Percentiles rank a stretch among this genome's conserved stretches.
Evolutionary conservation across 768 basidiomycete genomes (phyloP).

Genomic region (Rhodotorula graminis): DNA sequence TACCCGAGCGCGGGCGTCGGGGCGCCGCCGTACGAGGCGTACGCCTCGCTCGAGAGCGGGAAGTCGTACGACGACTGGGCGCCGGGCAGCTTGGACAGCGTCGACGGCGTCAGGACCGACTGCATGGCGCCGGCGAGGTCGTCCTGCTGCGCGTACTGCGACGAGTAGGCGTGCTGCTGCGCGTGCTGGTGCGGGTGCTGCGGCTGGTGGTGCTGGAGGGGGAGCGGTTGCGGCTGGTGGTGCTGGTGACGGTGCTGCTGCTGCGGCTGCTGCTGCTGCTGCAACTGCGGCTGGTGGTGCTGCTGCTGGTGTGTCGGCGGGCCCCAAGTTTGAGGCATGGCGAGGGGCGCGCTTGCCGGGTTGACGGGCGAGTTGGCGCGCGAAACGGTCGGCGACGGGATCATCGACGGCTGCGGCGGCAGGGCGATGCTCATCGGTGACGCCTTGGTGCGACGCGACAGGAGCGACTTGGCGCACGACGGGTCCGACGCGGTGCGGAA

Average conservation of each 20-base stretch:
- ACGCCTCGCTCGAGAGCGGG: neutral
- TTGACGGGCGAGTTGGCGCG: neutral
- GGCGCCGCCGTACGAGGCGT: constrained; percentile 11
- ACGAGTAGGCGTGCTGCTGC: neutral
- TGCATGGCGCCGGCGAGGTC: constrained; percentile 18
- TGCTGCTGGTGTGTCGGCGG: neutral
- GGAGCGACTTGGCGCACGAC: neutral
- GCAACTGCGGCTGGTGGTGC: neutral
- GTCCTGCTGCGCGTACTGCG: neutral
- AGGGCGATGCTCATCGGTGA: constrained; percentile 13
- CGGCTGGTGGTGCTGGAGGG: too few species aligned
- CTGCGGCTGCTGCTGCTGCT: neutral
- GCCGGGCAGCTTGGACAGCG: constrained; percentile 21
- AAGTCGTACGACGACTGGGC: constrained; percentile 15
- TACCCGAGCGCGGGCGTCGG: neutral
- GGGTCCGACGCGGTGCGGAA: neutral
- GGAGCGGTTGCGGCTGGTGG: too few species aligned
- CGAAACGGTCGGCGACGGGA: constrained; percentile 1
- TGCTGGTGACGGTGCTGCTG: neutral
- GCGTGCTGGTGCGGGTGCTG: neutral
- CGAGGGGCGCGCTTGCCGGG: constrained; percentile 15
- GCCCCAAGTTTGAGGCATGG: constrained; percentile 8
- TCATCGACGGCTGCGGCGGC: neutral
- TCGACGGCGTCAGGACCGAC: constrained; percentile 19
- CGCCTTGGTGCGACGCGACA: constrained; percentile 17